Base-by-base conservation (phyloP, 2,329 filamentous ascomycete species). In the Fusarium albidum region DNA sequence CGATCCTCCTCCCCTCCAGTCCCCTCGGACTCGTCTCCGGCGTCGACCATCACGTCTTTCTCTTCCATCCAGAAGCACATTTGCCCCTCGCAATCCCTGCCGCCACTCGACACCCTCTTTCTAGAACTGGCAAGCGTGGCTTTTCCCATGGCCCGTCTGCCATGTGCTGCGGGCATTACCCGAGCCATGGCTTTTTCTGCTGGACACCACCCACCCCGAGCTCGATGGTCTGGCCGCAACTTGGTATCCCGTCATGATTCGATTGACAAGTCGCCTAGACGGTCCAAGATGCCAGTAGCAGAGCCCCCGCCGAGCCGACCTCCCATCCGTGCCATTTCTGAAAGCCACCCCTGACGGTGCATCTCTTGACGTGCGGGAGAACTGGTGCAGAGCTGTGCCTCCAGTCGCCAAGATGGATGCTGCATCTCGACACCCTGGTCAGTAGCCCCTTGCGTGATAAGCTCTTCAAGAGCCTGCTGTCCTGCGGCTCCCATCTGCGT, bases 111-210 rank as follows among this genome's bases (percentile, higher is more conserved):
- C 37, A 8, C n/a, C 35, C 35, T 35, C 10, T 44, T 53, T 48
- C 56, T 60, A 11, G 31, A 60, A 60, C 13, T 14, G 56, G 57
- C 27, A 60, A 60, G 44, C n/a, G n/a, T n/a, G n/a, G n/a, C n/a
- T n/a, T n/a, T n/a, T n/a, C n/a, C n/a, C n/a, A n/a, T n/a, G n/a
- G n/a, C n/a, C n/a, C n/a, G n/a, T n/a, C n/a, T n/a, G n/a, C n/a
- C n/a, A n/a, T n/a, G n/a, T n/a, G n/a, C n/a, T n/a, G n/a, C n/a
- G n/a, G n/a, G n/a, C n/a, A n/a, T n/a, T n/a, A n/a, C n/a, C n/a
- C n/a, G n/a, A n/a, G n/a, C n/a, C n/a, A n/a, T n/a, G n/a, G n/a
- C n/a, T n/a, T n/a, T n/a, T n/a, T n/a, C n/a, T n/a, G n/a, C n/a
- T n/a, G n/a, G n/a, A n/a, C n/a, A n/a, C n/a, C n/a, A n/a, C n/a